phyloP scores from a whole-genome alignment of 805 yeast genomes.

The Yamadazyma ubonensis region DNA sequence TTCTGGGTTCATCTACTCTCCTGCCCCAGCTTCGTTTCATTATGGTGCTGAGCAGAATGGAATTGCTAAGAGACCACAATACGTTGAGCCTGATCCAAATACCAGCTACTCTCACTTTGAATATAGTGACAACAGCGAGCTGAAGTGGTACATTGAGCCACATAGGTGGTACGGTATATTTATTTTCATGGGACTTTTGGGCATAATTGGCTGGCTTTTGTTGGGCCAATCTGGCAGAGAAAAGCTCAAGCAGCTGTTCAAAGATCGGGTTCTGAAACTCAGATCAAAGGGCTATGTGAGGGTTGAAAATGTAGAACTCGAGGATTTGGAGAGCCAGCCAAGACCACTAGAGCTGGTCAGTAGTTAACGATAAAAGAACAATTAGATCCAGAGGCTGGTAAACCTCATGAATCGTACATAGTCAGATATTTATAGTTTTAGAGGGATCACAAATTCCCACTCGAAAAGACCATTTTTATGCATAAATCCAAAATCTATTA shows the following conservation, averaged over 20 bases:
- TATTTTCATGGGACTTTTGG: slow-evolving; percentile 26
- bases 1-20: slow-evolving; percentile 51
- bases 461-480: no score
- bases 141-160: slow-evolving; percentile 45
- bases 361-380: no score
- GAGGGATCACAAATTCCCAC: no score
- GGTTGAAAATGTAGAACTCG: slow-evolving; percentile 13
- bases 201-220: slow-evolving; percentile 30
- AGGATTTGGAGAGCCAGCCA: slow-evolving; percentile 5
- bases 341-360: no score
- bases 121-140: slow-evolving; percentile 30
- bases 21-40: slow-evolving; percentile 46
- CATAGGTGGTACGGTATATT: slow-evolving; percentile 41
- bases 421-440: no score
- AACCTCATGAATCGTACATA: no score
- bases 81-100: slow-evolving; percentile 20
- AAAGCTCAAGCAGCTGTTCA: not conserved
- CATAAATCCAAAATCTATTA: no score
- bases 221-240: slow-evolving; percentile 22
- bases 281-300: no score
- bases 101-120: slow-evolving; percentile 25
- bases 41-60: slow-evolving; percentile 54
- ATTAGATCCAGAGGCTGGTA: no score
- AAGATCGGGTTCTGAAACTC: no score
- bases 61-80: slow-evolving; percentile 44